Base-by-base conservation (phyloP, 305 asterid species). In the Fraxinus floribunda region DNA sequence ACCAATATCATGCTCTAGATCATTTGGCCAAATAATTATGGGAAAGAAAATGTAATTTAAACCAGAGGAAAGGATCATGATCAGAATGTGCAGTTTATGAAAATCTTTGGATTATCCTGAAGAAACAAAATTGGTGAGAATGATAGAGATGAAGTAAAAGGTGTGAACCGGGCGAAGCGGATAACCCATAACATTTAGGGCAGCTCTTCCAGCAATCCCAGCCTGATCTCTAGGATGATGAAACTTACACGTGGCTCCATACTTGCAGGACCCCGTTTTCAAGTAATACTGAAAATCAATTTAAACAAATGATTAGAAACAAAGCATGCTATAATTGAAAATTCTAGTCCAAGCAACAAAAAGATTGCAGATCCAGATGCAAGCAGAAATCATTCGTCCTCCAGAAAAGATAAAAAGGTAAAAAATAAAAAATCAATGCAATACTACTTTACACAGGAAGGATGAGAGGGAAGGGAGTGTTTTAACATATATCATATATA, bases 261-360 rank as follows among this genome's bases (percentile, higher is more conserved):
- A 96, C 85, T 94, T 96, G 93, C 99, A 96, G 84, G 98, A 91
- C 79, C 99, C 99, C n/a, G 97, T 96, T 91, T 93, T 96, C 87
- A 96, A 84, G 92, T 91, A 96, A 89, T 92, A 93, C 99, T 96
- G 86, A 79, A 76, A 57, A 87, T 78, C 36, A 78, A 78, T 57
- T 66, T 36, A 85, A 76, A 64, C 41, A 76, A 76, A 26, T 52
- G 16, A 52, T 79, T 73, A 84, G 55, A 44, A 81, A 80, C 73
- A 78, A 72, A 82, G 10, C 20, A 68, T 10, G 20, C 38, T 29
- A 70, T 9, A 70, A 30, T 2, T 7, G 34, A 60, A 68, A 70
- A 32, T 30, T 15, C 41, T 30, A 70, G 75, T 70, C 4, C 41
- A 30, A 29, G 75, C 41, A 30, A 70, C 41, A 30, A 38, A 38